Conservation (phyloP, 306 rosid species). For the Luffa aegyptiaca region DNA sequence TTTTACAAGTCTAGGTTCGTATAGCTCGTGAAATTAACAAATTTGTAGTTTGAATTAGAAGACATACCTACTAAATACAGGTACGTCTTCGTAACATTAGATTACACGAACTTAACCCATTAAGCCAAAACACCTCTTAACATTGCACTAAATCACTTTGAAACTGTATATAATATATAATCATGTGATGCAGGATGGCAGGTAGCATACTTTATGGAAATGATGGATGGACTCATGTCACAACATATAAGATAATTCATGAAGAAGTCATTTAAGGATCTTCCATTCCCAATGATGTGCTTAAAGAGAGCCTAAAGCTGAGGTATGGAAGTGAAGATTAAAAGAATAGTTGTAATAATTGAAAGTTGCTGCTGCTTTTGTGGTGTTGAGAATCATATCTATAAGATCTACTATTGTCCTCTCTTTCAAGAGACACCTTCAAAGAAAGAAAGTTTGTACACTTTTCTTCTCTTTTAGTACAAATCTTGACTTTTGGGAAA, state of each 20-base stretch:
- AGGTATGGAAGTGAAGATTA: background rate
- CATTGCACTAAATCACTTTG: background rate
- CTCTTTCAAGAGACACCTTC: background rate
- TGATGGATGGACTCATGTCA: background rate
- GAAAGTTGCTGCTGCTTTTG: background rate
- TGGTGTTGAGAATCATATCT: background rate
- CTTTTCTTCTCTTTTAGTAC: background rate
- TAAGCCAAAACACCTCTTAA: background rate
- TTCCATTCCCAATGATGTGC: background rate
- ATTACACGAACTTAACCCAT: background rate
- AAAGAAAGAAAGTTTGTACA: background rate
- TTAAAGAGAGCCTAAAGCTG: background rate
- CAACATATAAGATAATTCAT: background rate
- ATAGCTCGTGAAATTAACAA: background rate
- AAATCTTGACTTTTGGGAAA: background rate
- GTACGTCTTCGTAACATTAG: background rate
- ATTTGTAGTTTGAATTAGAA: background rate
- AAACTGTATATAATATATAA: background rate
- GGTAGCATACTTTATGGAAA: background rate
- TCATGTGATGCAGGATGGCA: background rate
- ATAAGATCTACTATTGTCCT: background rate
- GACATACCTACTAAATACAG: too few species aligned
- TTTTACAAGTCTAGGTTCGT: background rate
- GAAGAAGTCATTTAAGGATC: background rate
- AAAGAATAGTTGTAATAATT: background rate